Percentiles rank a stretch among this genome's conserved stretches.
phyloP scores from a whole-genome alignment of 73 alveolate species.

The Durusdinium trenchii region DNA sequence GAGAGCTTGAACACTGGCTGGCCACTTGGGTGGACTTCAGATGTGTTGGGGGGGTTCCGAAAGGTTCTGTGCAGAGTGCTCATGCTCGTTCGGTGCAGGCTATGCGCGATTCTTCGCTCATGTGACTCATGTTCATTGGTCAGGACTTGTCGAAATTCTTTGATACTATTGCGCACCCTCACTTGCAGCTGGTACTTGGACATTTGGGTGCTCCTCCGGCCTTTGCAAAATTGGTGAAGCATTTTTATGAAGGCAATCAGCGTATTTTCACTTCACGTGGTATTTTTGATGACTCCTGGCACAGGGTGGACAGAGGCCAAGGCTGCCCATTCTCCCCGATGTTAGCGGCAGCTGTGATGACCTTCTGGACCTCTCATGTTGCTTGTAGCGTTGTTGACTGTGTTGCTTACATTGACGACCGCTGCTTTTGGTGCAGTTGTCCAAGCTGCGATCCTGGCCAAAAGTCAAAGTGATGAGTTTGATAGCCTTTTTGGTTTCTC shows the following conservation, averaged over 20 bases:
- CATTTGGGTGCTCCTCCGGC: neutral
- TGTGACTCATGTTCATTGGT: neutral
- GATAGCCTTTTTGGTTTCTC: neutral
- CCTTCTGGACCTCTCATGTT: neutral
- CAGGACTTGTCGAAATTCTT: conserved; percentile 35
- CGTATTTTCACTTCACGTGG: neutral
- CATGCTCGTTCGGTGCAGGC: neutral
- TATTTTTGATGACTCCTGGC: neutral
- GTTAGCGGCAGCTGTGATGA: neutral
- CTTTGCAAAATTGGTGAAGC: neutral
- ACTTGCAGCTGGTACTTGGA: neutral
- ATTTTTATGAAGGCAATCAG: neutral
- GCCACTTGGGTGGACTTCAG: neutral
- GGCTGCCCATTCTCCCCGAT: conserved; percentile 35
- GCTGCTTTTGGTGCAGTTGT: neutral
- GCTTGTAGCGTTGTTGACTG: neutral
- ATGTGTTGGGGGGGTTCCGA: neutral
- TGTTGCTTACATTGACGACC: neutral
- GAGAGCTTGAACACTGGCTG: neutral
- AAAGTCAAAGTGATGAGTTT: neutral
- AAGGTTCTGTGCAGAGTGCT: neutral
- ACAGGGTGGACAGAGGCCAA: neutral
- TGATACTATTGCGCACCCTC: neutral
- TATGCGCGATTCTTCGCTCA: neutral
- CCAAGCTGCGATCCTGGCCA: neutral